Evolutionary conservation across 345 rosid genomes (phyloP).

Genomic region (Abelmoschus esculentus): DNA sequence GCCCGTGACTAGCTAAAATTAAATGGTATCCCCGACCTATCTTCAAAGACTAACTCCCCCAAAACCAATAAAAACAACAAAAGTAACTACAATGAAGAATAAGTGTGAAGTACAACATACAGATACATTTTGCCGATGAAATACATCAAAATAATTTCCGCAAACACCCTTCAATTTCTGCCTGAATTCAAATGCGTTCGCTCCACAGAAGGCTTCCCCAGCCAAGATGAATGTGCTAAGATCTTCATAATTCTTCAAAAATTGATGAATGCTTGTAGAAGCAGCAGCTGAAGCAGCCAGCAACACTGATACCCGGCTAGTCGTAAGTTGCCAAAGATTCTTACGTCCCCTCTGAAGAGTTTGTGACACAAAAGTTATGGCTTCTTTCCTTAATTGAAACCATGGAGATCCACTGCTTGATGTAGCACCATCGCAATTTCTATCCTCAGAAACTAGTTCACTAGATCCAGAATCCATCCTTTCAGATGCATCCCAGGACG

Average conservation of each 20-base stretch:
- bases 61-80: background rate
- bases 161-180: constrained; percentile 85
- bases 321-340: constrained; percentile 96
- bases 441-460: constrained; percentile 31
- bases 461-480: constrained; percentile 23
- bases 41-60: background rate
- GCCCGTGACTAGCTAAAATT: background rate
- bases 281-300: constrained; percentile 76
- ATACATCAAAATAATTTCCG: constrained; percentile 67
- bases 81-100: background rate
- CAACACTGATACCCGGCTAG: constrained; percentile 86
- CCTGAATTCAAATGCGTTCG: constrained; percentile 86
- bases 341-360: constrained; percentile 85
- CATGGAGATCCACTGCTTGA: constrained; percentile 76
- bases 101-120: constrained; percentile 42
- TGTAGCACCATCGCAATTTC: constrained; percentile 43
- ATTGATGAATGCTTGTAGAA: constrained; percentile 92
- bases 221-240: constrained; percentile 76
- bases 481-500: constrained; percentile 24
- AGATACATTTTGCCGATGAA: constrained; percentile 80
- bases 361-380: constrained; percentile 70
- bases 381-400: constrained; percentile 92
- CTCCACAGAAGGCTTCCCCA: constrained; percentile 96
- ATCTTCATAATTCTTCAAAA: constrained; percentile 87
- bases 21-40: background rate